Conservation (phyloP, 257 asterid genomes). For the Leptodermis oblonga region DNA sequence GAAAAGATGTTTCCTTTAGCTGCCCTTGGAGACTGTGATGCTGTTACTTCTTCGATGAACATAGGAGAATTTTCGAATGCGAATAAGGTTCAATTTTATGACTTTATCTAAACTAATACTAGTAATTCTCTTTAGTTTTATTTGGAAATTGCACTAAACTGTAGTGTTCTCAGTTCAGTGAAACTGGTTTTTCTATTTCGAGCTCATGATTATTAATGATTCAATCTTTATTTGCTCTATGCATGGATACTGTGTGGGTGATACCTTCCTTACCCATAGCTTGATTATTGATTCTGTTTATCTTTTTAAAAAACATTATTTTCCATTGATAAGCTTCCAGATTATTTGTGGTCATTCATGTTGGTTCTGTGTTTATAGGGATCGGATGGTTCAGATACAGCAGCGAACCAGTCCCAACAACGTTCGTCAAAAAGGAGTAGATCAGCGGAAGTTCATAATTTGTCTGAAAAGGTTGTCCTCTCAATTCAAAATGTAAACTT, state of each 20-base stretch:
- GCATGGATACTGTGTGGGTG: background rate
- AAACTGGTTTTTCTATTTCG: background rate
- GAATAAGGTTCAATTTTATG: constrained; percentile 27
- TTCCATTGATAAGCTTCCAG: background rate
- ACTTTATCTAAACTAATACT: constrained; percentile 21
- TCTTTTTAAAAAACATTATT: background rate
- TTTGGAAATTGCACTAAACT: background rate
- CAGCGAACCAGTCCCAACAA: constrained; percentile 31
- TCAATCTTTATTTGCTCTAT: background rate
- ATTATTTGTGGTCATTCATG: constrained; percentile 5
- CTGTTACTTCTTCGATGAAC: constrained; percentile 38
- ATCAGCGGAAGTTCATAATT: constrained; percentile 90
- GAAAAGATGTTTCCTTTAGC: constrained; percentile 24
- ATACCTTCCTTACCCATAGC: background rate
- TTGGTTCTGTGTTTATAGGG: constrained; percentile 36
- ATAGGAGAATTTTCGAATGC: constrained; percentile 21
- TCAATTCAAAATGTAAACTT: constrained; percentile 4
- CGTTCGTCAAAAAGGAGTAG: constrained; percentile 89
- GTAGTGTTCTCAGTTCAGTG: background rate
- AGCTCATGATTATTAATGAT: background rate
- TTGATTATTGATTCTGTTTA: background rate
- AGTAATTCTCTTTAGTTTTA: too few species aligned
- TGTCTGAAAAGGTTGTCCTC: constrained; percentile 81
- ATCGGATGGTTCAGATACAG: constrained; percentile 50
- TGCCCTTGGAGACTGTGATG: constrained; percentile 47